These are phyloP conservation scores for Vigna mungo DNA, from an alignment of 306 rosid genomes.

Conservation along the genomic window DNA sequence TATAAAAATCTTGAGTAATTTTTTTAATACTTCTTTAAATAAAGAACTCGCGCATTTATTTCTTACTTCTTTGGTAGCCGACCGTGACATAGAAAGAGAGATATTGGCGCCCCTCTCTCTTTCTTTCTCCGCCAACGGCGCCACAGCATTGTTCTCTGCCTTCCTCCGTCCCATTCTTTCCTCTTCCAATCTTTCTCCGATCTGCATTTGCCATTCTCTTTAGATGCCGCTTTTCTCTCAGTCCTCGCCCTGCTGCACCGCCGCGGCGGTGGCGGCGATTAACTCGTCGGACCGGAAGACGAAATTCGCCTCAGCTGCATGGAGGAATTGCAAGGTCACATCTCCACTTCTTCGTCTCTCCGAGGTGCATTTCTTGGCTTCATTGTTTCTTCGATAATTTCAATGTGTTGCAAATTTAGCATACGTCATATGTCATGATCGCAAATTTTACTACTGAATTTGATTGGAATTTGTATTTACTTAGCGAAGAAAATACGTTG, in stretches of 20 bases:
- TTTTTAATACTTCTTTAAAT: no score
- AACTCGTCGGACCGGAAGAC: constrained; percentile 35
- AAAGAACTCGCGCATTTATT: no score
- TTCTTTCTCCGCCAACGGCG: constrained; percentile 46
- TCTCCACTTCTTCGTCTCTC: constrained; percentile 48
- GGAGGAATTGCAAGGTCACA: constrained; percentile 36
- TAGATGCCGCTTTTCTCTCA: constrained; percentile 57
- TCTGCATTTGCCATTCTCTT: constrained; percentile 28
- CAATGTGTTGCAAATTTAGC: constrained; percentile 16
- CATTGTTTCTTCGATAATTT: constrained; percentile 26
- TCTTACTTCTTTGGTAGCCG: neutral
- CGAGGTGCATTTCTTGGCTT: constrained; percentile 45
- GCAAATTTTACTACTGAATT: neutral
- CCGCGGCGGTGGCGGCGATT: constrained; percentile 27
- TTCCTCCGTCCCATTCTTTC: constrained; percentile 44
- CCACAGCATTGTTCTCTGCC: constrained; percentile 49
- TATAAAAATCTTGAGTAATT: no score
- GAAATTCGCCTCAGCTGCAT: constrained; percentile 10
- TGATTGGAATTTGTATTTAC: neutral
- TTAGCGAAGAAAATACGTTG: neutral
- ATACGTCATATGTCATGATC: neutral
- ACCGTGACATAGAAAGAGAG: neutral
- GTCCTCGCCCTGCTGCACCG: constrained; percentile 53
- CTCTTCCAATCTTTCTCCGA: constrained; percentile 16
- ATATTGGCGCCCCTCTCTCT: constrained; percentile 33